A percentile compares a stretch with the other conserved stretches of the same genome.
Conservation (phyloP, 2,329 filamentous ascomycete genomes). For the Cytospora schulzeri region DNA sequence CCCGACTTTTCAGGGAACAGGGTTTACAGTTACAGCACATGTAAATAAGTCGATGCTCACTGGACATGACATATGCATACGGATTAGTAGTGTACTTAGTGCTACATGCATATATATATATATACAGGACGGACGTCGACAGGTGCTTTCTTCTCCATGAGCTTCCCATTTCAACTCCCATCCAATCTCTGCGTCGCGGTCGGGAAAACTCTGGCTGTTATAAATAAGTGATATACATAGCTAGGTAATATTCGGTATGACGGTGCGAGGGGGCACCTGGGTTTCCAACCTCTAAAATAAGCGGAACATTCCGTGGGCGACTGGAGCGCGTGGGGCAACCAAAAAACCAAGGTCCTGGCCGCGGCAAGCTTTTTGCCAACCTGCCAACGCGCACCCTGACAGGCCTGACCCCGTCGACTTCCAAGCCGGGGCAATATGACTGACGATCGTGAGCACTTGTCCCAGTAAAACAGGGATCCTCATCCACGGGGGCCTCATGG, state of each 20-base stretch:
- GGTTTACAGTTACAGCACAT: not conserved
- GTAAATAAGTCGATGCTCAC: too few relatives aligned
- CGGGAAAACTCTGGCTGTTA: too few relatives aligned
- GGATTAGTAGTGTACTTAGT: too few relatives aligned
- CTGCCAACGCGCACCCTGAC: not conserved
- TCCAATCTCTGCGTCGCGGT: too few relatives aligned
- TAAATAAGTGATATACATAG: not conserved
- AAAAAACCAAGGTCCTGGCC: not conserved
- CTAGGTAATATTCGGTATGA: too few relatives aligned
- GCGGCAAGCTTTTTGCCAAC: constrained; percentile 20
- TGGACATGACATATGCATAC: too few relatives aligned
- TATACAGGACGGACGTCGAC: too few relatives aligned
- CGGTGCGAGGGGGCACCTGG: too few relatives aligned
- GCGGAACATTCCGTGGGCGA: not conserved
- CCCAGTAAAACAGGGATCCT: not conserved
- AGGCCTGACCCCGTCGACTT: constrained; percentile 15
- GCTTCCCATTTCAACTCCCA: not conserved
- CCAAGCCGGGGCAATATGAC: constrained; percentile 24
- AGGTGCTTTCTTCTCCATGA: not conserved
- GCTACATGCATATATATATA: too few relatives aligned
- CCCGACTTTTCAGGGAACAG: not conserved
- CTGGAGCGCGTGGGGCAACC: not conserved
- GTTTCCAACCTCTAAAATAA: too few relatives aligned
- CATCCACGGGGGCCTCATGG: not conserved
- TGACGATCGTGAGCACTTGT: constrained; percentile 23